Percentiles rank a stretch among this genome's conserved stretches.
phyloP scores from a whole-genome alignment of 2,329 filamentous ascomycete species.

The Helminthosporium solani region DNA sequence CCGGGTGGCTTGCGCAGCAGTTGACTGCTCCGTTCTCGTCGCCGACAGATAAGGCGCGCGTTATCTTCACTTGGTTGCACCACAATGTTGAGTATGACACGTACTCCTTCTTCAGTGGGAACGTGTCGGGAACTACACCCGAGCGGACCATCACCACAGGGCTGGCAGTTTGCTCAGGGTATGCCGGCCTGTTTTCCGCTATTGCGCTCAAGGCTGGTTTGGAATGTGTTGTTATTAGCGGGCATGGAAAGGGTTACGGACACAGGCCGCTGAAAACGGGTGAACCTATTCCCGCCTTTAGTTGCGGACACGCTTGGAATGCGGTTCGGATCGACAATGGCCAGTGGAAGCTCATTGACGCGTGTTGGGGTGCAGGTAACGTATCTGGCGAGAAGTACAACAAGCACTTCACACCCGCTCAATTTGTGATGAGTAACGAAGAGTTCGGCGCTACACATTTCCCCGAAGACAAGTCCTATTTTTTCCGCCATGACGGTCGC shows the following conservation, averaged over 20 bases:
- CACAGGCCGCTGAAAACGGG: slow-evolving; percentile 64
- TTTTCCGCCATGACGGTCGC: slow-evolving; percentile 73
- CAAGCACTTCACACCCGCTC: slow-evolving; percentile 14
- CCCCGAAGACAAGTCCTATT: slow-evolving; percentile 65
- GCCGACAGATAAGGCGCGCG: slow-evolving; percentile 84
- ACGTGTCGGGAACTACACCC: slow-evolving; percentile 66
- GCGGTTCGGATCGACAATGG: slow-evolving; percentile 83
- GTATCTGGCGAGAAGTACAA: slow-evolving; percentile 44
- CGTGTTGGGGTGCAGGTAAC: slow-evolving; percentile 88
- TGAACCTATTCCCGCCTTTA: slow-evolving; percentile 63
- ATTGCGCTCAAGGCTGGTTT: slow-evolving; percentile 79
- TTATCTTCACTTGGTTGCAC: slow-evolving; percentile 93
- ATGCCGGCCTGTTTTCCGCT: slow-evolving; percentile 77
- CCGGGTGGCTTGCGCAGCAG: slow-evolving; percentile 73
- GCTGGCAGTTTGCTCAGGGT: slow-evolving; percentile 87
- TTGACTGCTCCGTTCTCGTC: slow-evolving; percentile 80
- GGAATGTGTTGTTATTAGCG: slow-evolving; percentile 70
- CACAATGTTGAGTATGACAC: slow-evolving; percentile 89
- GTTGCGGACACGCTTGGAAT: slow-evolving; percentile 84
- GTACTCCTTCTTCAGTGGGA: slow-evolving; percentile 72
- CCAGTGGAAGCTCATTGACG: slow-evolving; percentile 86
- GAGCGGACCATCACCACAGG: slow-evolving; percentile 73
- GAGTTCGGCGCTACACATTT: slow-evolving; percentile 81
- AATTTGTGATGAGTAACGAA: slow-evolving; percentile 68
- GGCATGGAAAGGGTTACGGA: slow-evolving; percentile 86